These are phyloP conservation scores for Hemileccinum rubropunctum DNA, from an alignment of 768 basidiomycete genomes.

Conservation along the genomic window DNA sequence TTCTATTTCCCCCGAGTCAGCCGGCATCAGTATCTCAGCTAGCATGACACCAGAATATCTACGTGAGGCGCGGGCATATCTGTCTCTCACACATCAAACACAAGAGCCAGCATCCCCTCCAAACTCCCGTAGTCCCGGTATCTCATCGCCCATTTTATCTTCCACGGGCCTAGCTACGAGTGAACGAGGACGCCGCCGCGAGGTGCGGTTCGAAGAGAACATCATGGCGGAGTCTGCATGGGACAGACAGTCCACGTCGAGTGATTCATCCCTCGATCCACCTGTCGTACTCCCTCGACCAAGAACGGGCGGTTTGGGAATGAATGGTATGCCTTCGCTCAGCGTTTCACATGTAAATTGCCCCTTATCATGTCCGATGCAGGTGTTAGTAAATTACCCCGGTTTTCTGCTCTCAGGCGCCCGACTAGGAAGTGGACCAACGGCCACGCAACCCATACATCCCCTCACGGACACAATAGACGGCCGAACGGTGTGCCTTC, in stretches of 20 bases:
- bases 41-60: constrained; percentile 33
- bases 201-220: constrained; percentile 34
- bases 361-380: background rate
- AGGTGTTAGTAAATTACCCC: constrained; percentile 31
- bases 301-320: constrained; percentile 7
- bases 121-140: constrained; percentile 17
- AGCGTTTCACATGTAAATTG: background rate
- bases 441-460: constrained; percentile 9
- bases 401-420: constrained; percentile 29
- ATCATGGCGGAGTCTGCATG: constrained; percentile 29
- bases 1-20: constrained; percentile 33
- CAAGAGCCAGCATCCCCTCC: constrained; percentile 12
- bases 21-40: constrained; percentile 29
- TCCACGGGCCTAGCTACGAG: constrained; percentile 28
- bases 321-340: constrained; percentile 19
- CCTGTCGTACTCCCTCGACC: constrained; percentile 17
- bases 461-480: constrained; percentile 4
- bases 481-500: constrained; percentile 6
- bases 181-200: constrained; percentile 29
- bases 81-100: constrained; percentile 27
- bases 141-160: constrained; percentile 30
- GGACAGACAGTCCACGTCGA: constrained; percentile 31
- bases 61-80: constrained; percentile 32
- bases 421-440: constrained; percentile 14
- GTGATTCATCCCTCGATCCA: constrained; percentile 27